Evolutionary conservation across 306 rosid species (phyloP).

Genomic region (Vachellia collinsii): DNA sequence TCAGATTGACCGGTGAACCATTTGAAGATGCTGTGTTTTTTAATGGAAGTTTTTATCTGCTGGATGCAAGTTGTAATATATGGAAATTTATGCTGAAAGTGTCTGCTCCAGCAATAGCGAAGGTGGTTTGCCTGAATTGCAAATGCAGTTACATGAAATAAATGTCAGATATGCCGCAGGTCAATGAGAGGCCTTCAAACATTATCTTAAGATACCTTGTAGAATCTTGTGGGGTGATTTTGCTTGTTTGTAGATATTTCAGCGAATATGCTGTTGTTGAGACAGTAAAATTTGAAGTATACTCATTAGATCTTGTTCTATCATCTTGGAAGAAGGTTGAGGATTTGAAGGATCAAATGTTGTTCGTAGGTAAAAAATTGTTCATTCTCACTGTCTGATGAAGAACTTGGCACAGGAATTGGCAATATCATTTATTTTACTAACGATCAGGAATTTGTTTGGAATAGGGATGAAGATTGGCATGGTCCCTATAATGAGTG

Average conservation of each 20-base stretch:
- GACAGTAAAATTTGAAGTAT: constrained; percentile 48
- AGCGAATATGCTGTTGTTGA: constrained; percentile 38
- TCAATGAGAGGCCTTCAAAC: constrained; percentile 22
- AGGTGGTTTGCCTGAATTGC: constrained; percentile 37
- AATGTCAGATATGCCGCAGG: constrained; percentile 31
- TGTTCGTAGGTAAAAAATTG: constrained; percentile 64
- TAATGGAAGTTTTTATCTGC: constrained; percentile 58
- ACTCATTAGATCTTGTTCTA: constrained; percentile 37
- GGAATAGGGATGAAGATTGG: constrained; percentile 20
- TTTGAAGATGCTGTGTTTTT: constrained; percentile 65
- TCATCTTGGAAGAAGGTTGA: constrained; percentile 52
- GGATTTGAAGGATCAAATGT: constrained; percentile 44
- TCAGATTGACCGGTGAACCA: constrained; percentile 50
- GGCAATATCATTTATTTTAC: constrained; percentile 52
- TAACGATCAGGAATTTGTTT: too few species aligned
- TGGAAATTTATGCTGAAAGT: constrained; percentile 42
- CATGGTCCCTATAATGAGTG: constrained; percentile 52
- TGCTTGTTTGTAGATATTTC: constrained; percentile 61
- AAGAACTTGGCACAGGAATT: constrained; percentile 47
- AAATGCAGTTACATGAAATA: constrained; percentile 46
- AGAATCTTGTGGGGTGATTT: constrained; percentile 53
- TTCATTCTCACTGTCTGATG: constrained; percentile 51
- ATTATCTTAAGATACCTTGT: constrained; percentile 61
- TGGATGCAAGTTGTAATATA: constrained; percentile 46
- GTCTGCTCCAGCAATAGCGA: constrained; percentile 23